Evolutionary conservation across 176 grass and related monocot genomes (phyloP), one percentile per base, ranked within the genome.

Genomic region (Elaeis guineensis): DNA sequence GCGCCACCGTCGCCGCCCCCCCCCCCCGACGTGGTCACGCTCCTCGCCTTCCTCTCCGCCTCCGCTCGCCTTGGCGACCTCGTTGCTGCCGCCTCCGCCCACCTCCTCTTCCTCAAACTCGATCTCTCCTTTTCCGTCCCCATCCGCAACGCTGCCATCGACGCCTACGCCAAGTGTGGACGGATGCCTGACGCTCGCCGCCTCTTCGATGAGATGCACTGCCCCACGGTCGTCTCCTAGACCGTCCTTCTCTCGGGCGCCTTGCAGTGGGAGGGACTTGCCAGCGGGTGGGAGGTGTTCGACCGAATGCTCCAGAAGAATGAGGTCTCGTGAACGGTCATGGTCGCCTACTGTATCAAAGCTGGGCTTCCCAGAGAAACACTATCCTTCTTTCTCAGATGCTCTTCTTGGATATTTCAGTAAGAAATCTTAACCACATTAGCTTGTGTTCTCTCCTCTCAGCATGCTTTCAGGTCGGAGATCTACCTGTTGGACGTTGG

Each of bases 141-240:
- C 30, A 62, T 61, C 12, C 48, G 52, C 35, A 72, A 79, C 16
- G 57, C 77, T 4, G 61, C 54, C 14, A 6, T 65, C 22, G 70
- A 73, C 25, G 63, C 74, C 55, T 74, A 80, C 59, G 56, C 64
- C 19, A 80, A 80, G 62, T 80, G 77, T 23, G 77, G 70, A 21
- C 21, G 62, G 23, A 62, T 79, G 69, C 17, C 26, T 7, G 62
- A 79, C 21, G 68, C 68, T 5, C 55, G 21, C 17, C 57, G 55
- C 39, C 55, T 71, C 20, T 71, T 61, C 68, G 21, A 6, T 21
- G 68, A 71, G 22, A 21, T 71, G 55, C 56, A 44, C 4, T 19
- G 51, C 17, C 23, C 68, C 7, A 59, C 35, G 3, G 57, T 71
- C 5, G 57, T 71, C 68, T 49, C 68, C 0, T 71, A 57, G 68